Base-by-base conservation (phyloP, 176 grass and related monocot genomes). In the Bolboschoenus planiculmis region DNA sequence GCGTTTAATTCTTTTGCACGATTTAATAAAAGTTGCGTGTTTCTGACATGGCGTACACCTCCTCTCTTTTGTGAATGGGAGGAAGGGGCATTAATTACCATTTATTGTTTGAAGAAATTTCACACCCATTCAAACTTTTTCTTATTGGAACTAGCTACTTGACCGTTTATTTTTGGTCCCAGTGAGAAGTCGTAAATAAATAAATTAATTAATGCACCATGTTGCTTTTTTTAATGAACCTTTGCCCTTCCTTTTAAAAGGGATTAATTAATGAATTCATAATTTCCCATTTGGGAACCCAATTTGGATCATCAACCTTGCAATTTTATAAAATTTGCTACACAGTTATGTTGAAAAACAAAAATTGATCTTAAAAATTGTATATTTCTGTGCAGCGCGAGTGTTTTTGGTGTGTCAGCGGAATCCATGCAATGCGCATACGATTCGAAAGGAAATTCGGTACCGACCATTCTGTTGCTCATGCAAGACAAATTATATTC, bases 391-490 rank as follows among this genome's bases (percentile, higher is more conserved):
- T 79, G 21, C 55, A 97, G 95, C 8, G 92, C 87, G 0, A 95
- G 95, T 27, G 92, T 97, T 9, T 97, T 97, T 21, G 92, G 95
- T 61, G 95, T 97, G 50, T 97, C 95, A 0, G 90, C 95, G 0
- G 90, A 97, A 86, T 97, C 90, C 5, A 97, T 97, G 95, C 95
- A 97, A 55, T 97, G 90, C 76, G 88, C 55, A 36, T 91, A 90
- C 13, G 92, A 94, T 54, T 84, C 88, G 23, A 97, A 91, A 77
- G 88, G 95, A 21, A 97, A 95, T 81, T 95, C 92, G 2, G 90
- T 97, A 14, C 95, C 95, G 8, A 97, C 95, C 10, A 97, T 97
- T 87, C 83, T 95, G 56, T 57, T 97, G 31, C 95, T 88, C 18
- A 91, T 97, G 95, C 92, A 97, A 72, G 90, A 90, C 58, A 95